Conservation (phyloP, 116 monocot species). For the Thalassia testudinum region DNA sequence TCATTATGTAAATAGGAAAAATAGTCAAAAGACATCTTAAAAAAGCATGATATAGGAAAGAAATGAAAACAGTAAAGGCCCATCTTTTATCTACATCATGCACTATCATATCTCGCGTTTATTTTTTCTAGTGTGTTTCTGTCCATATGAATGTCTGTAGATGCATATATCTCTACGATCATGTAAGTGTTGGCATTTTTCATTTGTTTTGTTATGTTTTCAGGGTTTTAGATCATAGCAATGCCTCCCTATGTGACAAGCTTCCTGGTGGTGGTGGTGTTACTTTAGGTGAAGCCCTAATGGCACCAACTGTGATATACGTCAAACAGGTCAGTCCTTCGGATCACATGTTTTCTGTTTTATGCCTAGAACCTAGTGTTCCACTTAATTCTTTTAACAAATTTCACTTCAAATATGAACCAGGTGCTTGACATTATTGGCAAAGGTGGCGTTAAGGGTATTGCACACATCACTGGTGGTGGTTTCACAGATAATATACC, state of each 20-base stretch:
- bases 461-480: conserved; percentile 95
- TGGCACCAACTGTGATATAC: conserved; percentile 90
- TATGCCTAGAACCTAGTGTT: no score
- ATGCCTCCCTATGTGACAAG: conserved; percentile 48
- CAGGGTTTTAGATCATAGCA: conserved; percentile 54
- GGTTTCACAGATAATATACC: conserved; percentile 97
- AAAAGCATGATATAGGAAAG: no score
- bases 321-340: conserved; percentile 63
- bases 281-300: conserved; percentile 73
- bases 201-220: no score
- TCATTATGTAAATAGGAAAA: no score
- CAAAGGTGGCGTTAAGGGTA: conserved; percentile 90
- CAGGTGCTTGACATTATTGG: conserved; percentile 79
- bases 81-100: no score
- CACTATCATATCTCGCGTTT: no score
- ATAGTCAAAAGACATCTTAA: no score
- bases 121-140: no score
- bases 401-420: not conserved
- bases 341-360: not conserved
- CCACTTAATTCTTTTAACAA: not conserved
- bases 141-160: no score
- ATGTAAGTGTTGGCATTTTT: no score
- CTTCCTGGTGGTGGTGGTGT: conserved; percentile 39
- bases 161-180: no score
- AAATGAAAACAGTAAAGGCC: no score